Evolutionary conservation across 2,329 filamentous ascomycete species (phyloP), one percentile per base, ranked within the genome.

Genomic region (Thelonectria discophora): DNA sequence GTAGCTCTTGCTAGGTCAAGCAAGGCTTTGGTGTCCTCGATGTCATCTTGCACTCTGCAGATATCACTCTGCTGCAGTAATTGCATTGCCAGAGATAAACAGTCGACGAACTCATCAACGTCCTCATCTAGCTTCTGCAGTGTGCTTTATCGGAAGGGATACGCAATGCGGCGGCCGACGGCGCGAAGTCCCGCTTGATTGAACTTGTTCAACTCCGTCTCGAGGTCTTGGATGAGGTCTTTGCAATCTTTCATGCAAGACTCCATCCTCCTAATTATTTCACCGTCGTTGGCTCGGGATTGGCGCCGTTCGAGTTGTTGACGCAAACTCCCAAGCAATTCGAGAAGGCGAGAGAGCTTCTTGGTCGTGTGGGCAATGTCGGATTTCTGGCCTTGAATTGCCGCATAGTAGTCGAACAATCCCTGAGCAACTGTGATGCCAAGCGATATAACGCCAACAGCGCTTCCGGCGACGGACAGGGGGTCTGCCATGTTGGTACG

Each of bases 81-180:
- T 40, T 76, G 64, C 20, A 77, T 61, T 15, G 55, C 60, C 13
- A 60, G 63, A 13, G 68, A 73, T 10, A 79, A 50, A 12, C 72
- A 71, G 7, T 63, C 64, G 17, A 74, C 60, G 18, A 75, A 69
- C 2, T 76, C 76, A 53, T 69, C 65, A n/a, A 78, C 65, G 53
- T 77, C 71, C 63, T 77, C 75, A 58, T 77, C 73, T 9, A 80
- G 73, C 58, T 77, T 77, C 53, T 75, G 68, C 45, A 80, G 62
- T 1, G 77, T 80, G 48, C 74, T 78, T 58, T 72, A 65, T 42
- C 73, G 69, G 58, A 80, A 72, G 2, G 74, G 75, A 43, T 77
- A 76, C 1, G 68, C 63, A 2, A 70, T 43, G 21, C 64, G 68
- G 24, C 63, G 67, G 24, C 61, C 56, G 18, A 54, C 55, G 6